Conservation (phyloP, 208 protist genomes). For the Crithidia thermophila region DNA sequence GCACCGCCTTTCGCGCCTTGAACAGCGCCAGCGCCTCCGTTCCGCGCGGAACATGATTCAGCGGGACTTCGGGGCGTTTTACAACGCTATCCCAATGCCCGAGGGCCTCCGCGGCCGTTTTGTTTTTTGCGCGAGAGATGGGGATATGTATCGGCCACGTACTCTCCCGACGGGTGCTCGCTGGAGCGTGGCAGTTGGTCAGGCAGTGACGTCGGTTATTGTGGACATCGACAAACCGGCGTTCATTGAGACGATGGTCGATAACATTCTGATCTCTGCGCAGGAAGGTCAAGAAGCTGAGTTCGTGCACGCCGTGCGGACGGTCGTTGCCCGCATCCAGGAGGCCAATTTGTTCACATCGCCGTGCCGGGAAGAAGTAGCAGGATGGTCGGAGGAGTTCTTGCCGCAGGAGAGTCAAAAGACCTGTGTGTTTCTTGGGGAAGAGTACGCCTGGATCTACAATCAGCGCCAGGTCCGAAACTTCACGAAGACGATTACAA, state of each 20-base stretch:
- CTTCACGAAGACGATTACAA: conserved; percentile 31
- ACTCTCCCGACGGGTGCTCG: conserved; percentile 35
- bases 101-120: conserved; percentile 26
- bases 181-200: conserved; percentile 29
- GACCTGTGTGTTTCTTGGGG: conserved; percentile 30
- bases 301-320: conserved; percentile 22
- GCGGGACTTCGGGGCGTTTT: conserved; percentile 41
- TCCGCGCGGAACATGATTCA: conserved; percentile 30
- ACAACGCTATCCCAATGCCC: conserved; percentile 35
- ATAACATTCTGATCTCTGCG: conserved; percentile 39
- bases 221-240: background rate
- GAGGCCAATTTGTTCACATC: conserved; percentile 31
- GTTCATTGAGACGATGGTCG: conserved; percentile 34
- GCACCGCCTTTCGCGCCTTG: conserved; percentile 13
- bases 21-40: conserved; percentile 14
- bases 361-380: conserved; percentile 13
- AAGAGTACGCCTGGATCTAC: conserved; percentile 29
- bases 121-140: conserved; percentile 14
- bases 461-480: conserved; percentile 27
- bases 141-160: conserved; percentile 16
- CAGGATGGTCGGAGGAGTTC: background rate
- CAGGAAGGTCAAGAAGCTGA: conserved; percentile 25
- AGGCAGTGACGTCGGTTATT: conserved; percentile 16
- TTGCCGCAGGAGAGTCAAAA: conserved; percentile 5
- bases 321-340: conserved; percentile 18